Evolutionary conservation across 306 rosid genomes (phyloP).

Genomic region (Vigna angularis): DNA sequence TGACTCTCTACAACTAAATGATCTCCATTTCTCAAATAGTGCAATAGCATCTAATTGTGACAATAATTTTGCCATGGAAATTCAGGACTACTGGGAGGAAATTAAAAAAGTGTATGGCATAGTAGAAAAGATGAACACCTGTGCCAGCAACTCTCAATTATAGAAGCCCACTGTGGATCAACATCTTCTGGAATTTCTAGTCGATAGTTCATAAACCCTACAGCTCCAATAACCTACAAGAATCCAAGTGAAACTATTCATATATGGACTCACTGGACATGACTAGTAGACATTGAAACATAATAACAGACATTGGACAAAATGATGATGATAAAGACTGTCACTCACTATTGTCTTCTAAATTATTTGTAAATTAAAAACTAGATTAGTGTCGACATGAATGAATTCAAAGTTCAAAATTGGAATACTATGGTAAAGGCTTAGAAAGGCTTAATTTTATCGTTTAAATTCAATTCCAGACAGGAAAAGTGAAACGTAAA

Average conservation of each 20-base stretch:
- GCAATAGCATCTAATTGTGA: conserved; percentile 6
- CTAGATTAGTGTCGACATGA: background rate
- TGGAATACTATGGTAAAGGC: too few species aligned
- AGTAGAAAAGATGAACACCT: conserved; percentile 55
- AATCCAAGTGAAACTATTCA: conserved; percentile 50
- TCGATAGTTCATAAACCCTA: conserved; percentile 95
- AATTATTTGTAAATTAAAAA: conserved; percentile 1
- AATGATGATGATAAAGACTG: background rate
- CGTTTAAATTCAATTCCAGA: too few species aligned
- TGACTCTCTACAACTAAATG: background rate
- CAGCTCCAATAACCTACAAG: conserved; percentile 95
- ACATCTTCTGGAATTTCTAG: conserved; percentile 89
- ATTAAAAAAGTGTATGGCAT: conserved; percentile 20
- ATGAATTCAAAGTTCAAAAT: conserved; percentile 11
- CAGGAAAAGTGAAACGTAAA: too few species aligned
- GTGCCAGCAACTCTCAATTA: conserved; percentile 96
- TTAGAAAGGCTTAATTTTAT: too few species aligned
- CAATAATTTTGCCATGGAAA: conserved; percentile 20
- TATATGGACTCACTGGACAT: conserved; percentile 33
- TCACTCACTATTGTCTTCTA: background rate
- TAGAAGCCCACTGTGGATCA: conserved; percentile 85
- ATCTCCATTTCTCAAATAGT: background rate
- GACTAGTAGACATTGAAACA: conserved; percentile 3
- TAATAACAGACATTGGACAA: conserved; percentile 3
- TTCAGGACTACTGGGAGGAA: conserved; percentile 5